Conservation (phyloP, 108 stramenopile species). For the Pseudonitzschia pungens region DNA sequence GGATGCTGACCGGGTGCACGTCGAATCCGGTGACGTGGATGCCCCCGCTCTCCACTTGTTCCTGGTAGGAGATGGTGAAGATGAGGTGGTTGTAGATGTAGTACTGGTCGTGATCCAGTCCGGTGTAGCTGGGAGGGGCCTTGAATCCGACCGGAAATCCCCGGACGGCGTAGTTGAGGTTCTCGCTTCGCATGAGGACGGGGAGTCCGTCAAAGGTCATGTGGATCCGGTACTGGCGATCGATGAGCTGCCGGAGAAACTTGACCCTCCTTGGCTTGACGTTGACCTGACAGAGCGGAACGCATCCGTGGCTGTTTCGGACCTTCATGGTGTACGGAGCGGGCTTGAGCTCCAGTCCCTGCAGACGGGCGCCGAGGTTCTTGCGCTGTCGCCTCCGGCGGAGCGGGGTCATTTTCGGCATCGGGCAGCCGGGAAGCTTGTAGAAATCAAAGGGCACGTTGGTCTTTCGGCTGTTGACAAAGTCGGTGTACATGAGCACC, state of each 20-base stretch:
- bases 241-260: slow-evolving; percentile 83
- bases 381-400: slow-evolving; percentile 49
- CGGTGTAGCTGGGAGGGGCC: slow-evolving; percentile 43
- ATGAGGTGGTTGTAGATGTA: slow-evolving; percentile 88
- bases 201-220: slow-evolving; percentile 85
- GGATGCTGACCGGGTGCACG: slow-evolving; percentile 84
- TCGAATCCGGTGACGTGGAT: slow-evolving; percentile 96
- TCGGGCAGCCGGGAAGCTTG: slow-evolving; percentile 78
- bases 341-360: slow-evolving; percentile 63
- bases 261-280: slow-evolving; percentile 55
- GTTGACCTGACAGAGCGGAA: slow-evolving; percentile 53
- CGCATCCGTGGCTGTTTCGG: slow-evolving; percentile 48
- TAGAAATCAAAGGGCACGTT: slow-evolving; percentile 96
- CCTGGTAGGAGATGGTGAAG: slow-evolving; percentile 71
- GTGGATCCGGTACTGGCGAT: slow-evolving; percentile 92
- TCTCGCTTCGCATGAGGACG: slow-evolving; percentile 61
- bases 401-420: slow-evolving; percentile 31
- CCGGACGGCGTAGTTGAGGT: slow-evolving; percentile 66
- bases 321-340: slow-evolving; percentile 64
- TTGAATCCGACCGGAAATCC: slow-evolving; percentile 85
- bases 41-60: slow-evolving; percentile 40
- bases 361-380: slow-evolving; percentile 75
- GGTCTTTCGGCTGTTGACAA: slow-evolving; percentile 74
- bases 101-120: slow-evolving; percentile 36
- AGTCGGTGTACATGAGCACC: slow-evolving; percentile 69